Conservation (phyloP, 257 asterid genomes). For the Avicennia marina region DNA sequence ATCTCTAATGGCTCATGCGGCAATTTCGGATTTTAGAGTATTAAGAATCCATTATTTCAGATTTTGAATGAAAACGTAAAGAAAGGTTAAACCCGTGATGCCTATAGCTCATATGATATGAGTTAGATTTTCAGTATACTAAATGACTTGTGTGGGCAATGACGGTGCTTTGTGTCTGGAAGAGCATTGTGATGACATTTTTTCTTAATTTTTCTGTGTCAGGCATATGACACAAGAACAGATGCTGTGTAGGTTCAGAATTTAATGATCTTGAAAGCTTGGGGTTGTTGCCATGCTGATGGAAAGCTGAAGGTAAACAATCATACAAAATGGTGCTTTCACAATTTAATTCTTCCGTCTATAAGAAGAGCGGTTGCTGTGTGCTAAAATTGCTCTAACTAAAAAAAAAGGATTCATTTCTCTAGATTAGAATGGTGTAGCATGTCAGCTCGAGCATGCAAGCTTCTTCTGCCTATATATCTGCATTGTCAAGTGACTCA, state of each 20-base stretch:
- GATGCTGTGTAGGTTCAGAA: not conserved
- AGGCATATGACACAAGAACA: not conserved
- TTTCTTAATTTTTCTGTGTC: slow-evolving; percentile 1
- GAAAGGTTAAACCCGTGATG: not conserved
- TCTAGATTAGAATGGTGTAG: not conserved
- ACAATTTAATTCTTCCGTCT: not conserved
- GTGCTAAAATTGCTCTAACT: not conserved
- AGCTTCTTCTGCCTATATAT: too few relatives aligned
- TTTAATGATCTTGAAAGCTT: not conserved
- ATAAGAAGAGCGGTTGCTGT: not conserved
- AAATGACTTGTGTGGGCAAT: not conserved
- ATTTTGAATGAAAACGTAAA: not conserved
- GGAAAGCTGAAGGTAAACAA: not conserved
- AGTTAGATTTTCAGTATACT: not conserved
- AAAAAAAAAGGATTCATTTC: not conserved
- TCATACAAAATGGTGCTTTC: not conserved
- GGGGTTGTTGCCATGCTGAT: not conserved
- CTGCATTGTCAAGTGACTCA: too few relatives aligned
- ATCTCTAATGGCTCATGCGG: not conserved
- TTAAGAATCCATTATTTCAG: not conserved
- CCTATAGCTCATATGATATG: not conserved
- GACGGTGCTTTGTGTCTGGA: not conserved
- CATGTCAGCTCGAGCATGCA: too few relatives aligned
- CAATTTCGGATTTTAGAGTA: not conserved
- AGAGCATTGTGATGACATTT: not conserved